Evolutionary conservation across 768 basidiomycete species (phyloP).

Genomic region (Termitomyces sp.): DNA sequence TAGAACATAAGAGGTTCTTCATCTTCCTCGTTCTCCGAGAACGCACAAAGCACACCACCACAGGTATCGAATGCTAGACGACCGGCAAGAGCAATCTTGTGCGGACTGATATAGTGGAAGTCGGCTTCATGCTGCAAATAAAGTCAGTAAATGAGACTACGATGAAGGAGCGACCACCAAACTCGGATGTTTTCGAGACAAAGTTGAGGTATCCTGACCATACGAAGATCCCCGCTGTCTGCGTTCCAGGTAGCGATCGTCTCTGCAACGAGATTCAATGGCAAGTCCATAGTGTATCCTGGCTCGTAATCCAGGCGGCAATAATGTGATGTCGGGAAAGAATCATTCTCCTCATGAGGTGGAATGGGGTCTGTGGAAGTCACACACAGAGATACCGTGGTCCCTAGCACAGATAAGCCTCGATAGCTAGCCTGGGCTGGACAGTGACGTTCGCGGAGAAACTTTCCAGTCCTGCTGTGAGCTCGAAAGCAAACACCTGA

Average conservation of each 20-base stretch:
- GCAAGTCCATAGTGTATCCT: not conserved
- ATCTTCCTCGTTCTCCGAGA: not conserved
- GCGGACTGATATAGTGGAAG: not conserved
- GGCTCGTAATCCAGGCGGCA: not conserved
- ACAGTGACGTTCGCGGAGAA: conserved; percentile 3
- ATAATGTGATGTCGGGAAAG: not conserved
- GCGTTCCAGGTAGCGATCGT: conserved; percentile 4
- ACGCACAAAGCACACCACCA: not conserved
- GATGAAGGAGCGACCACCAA: not conserved
- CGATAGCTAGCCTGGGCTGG: conserved; percentile 4
- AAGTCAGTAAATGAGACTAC: not conserved
- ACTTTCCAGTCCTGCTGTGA: conserved; percentile 1
- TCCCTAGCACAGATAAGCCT: not conserved
- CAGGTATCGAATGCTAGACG: not conserved
- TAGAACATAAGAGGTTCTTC: not conserved
- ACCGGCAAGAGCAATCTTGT: not conserved
- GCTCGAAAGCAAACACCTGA: conserved; percentile 1
- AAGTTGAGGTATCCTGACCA: conserved; percentile 3
- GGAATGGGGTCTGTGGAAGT: not conserved
- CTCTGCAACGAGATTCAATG: not conserved
- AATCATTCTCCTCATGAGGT: not conserved
- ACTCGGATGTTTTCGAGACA: not conserved
- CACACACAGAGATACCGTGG: conserved; percentile 1
- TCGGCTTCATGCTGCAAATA: not conserved
- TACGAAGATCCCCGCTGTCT: conserved; percentile 2